Base-by-base conservation (phyloP, 805 yeast genomes). In the Scheffersomyces coipomensis region DNA sequence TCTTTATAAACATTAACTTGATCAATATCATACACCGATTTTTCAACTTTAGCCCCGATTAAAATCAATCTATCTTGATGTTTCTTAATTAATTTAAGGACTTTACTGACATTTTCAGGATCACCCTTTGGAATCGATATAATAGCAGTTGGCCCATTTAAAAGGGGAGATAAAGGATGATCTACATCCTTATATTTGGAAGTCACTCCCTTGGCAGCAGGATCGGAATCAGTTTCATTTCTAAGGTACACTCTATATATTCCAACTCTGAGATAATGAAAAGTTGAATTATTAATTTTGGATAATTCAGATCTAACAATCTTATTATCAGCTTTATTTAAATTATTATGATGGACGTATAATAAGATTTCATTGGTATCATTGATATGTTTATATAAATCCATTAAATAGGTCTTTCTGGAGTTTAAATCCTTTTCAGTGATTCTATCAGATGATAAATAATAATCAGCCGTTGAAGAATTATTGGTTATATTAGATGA, bases 131-230 rank as follows among this genome's bases (percentile, higher is more conserved):
- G 78, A 43, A 88, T 75, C 16, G 85, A 60, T 40, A 91, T 78
- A 8, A 86, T 73, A 1, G 95, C 95, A 2, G 96, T 83, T 18
- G 98, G 97, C 7, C 98, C 98, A 44, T 68, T 67, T 43, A 93
- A 73, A 38, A 89, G 68, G 8, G 82, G 79, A 19, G 75, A 58
- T 49, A 91, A 64, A 12, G 96, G 95, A 60, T 88, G 95, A 19
- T 60, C 56, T 6, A 65, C 64, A 25, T 64, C 61, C 39, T 64
- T 67, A 49, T 73, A 71, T 46, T 60, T 67, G 24, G 56, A 44
- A 38, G 72, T 56, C 15, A 85, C 82, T 29, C 71, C 78, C 35
- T 60, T 59, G 42, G 77, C 69, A 29, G 95, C 83, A 2, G 98
- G 97, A 58, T 90, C 95, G 2, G 60, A 62, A 51, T 79, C 83